Evolutionary conservation across 2,329 filamentous ascomycete genomes (phyloP), one percentile per base, ranked within the genome.

Genomic region (Xylaria sp.): DNA sequence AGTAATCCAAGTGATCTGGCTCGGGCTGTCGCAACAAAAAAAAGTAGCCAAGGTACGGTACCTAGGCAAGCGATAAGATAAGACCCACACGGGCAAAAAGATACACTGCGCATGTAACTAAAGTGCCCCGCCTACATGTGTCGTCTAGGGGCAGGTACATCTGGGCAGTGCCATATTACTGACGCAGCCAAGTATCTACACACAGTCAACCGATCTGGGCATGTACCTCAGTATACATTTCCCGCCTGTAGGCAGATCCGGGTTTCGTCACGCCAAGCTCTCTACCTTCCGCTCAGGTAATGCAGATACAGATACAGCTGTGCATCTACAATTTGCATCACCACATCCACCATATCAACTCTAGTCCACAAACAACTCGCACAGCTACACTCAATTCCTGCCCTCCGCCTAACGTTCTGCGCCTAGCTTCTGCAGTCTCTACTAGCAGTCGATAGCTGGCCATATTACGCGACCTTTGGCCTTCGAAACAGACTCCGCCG

Each of bases 191-290:
- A 12, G 56, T 34, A 34, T 20, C 13, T 50, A 1, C 15, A 44
- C 41, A 13, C 41, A 13, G 12, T 44, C 13, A 8, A 25, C 25
- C 23, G n/a, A 7, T 15, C 9, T 15, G 18, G 50, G 39, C 59
- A 69, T 28, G 46, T 67, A 70, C 34, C 34, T 13, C 18, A 46
- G 41, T 5, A 23, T 4, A 1, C 15, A 50, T 12, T 13, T 41
- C 15, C 9, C 57, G 46, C 15, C 44, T 9, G 66, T 66, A 72
- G 70, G 70, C 70, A 72, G 70, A 71, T 41, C 63, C n/a, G 50
- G 69, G 63, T 72, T 72, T 72, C 70, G 70, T 72, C 70, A 72
- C 70, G 57, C 51, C 66, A 51, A 63, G 59, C 58, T 59, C 28
- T 3, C 54, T 50, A 59, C 13, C 54, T 37, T 28, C 57, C 52